A percentile compares a stretch with the other conserved stretches of the same genome.
Conservation (phyloP, 495 filamentous ascomycete genomes). For the Entonaema liquescens region DNA sequence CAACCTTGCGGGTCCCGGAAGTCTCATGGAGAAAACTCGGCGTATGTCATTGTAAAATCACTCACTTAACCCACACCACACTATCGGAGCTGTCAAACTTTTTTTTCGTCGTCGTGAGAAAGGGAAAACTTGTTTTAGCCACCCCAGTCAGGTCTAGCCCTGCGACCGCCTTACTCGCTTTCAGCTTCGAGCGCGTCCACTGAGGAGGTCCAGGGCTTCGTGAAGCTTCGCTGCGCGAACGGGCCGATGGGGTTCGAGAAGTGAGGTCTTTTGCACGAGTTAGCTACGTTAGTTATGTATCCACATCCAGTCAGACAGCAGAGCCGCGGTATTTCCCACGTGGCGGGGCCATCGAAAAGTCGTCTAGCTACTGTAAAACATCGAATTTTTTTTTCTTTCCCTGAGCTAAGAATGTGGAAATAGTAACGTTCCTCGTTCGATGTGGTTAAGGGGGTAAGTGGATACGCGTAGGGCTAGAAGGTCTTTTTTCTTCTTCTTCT, state of each 20-base stretch:
- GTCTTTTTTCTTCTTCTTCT: neutral
- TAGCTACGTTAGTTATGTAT: neutral
- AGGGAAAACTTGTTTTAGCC: too few relatives aligned
- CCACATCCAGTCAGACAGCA: constrained; percentile 16
- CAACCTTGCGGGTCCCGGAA: neutral
- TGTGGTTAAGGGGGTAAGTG: neutral
- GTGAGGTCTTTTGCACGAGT: neutral
- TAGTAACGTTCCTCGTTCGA: neutral
- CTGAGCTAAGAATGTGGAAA: neutral
- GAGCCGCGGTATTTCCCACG: constrained; percentile 29
- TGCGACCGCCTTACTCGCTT: constrained; percentile 32
- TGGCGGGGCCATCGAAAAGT: constrained; percentile 20
- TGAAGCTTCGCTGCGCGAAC: constrained; percentile 1
- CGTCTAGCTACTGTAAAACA: neutral
- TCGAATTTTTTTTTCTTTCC: neutral
- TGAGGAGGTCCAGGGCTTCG: constrained; percentile 1
- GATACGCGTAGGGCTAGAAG: neutral
- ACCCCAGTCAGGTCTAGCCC: constrained; percentile 10
- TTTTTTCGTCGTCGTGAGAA: too few relatives aligned
- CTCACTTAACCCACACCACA: constrained; percentile 6
- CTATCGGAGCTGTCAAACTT: constrained; percentile 16
- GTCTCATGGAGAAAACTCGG: constrained; percentile 24
- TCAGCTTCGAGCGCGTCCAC: constrained; percentile 28
- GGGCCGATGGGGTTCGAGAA: constrained; percentile 18
- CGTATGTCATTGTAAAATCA: too few relatives aligned